Base-by-base conservation (phyloP, 2,329 filamentous ascomycete species). In the Fusarium burgessii region DNA sequence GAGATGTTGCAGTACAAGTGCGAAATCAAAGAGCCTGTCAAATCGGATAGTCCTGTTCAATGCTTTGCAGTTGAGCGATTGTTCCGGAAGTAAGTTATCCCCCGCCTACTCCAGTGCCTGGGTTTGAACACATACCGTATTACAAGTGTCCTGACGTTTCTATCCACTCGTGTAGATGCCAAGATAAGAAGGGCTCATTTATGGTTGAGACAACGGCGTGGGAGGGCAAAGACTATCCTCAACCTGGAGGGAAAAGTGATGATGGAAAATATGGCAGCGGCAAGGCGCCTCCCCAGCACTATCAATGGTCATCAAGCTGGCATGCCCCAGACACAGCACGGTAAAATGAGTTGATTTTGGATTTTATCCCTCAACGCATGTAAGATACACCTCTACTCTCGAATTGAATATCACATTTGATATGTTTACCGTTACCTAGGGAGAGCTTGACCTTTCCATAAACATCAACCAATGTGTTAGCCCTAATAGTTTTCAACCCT, bases 191-290 rank as follows among this genome's bases (percentile, higher is more conserved):
- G 17, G 87, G 87, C 7, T 81, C 63, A 11, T 91, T 91, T 73
- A 86, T 83, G 77, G 86, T 90, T 45, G 89, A 91, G 80, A 91
- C 89, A 27, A 91, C 89, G 15, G 83, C 85, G 45, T 91, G 89
- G 89, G 89, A 91, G 79, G 83, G 78, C 65, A 77, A 76, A 64
- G 72, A 71, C 47, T 71, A 70, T 69, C 49, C 51, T 51, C 27
- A 11, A 11, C 47, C 38, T 27, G 51, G 57, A 27, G 50, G 58
- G 36, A 60, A 60, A 38, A 71, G 45, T 47, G 71, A 63, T 50
- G 52, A 41, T 40, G 64, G 57, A 47, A 68, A 61, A 58, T 71
- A 70, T 52, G 62, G 58, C 64, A 57, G 66, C 35, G 54, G 59
- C 50, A 66, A 71, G 40, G 55, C 69, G 10, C 40, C 65, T 46